phyloP scores from a whole-genome alignment of 1,284 basidiomycete genomes.

The Trametes versicolor region DNA sequence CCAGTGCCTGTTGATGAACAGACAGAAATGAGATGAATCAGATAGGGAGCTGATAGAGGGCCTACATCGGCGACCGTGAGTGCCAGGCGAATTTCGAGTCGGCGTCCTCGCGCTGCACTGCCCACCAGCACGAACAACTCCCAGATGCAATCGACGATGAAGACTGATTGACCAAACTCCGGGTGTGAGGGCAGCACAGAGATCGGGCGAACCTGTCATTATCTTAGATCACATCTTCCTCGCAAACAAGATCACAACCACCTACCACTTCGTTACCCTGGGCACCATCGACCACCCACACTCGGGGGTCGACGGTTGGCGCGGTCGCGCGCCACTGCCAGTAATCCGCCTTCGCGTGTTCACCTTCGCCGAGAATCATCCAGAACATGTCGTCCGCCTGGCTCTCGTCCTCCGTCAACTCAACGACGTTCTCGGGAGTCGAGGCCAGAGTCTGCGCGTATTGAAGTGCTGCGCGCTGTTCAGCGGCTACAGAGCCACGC shows the following conservation, averaged over 20 bases:
- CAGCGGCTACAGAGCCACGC: conserved; percentile 64
- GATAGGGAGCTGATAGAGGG: not conserved
- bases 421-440: conserved; percentile 53
- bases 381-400: conserved; percentile 82
- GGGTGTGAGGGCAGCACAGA: conserved; percentile 40
- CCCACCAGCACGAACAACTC: conserved; percentile 84
- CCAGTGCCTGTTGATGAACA: conserved; percentile 57
- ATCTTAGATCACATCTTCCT: conserved; percentile 11
- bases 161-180: conserved; percentile 54
- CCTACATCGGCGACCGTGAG: conserved; percentile 65
- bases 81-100: conserved; percentile 68
- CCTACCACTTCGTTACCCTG: conserved; percentile 53
- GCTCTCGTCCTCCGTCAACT: conserved; percentile 69
- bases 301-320: conserved; percentile 48
- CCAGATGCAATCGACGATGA: conserved; percentile 77
- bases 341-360: conserved; percentile 79
- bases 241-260: conserved; percentile 12
- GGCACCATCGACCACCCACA: conserved; percentile 64
- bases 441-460: conserved; percentile 64
- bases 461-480: conserved; percentile 65
- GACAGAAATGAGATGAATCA: conserved; percentile 7
- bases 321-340: conserved; percentile 72
- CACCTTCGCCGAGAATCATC: conserved; percentile 79
- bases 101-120: conserved; percentile 63
- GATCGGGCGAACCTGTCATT: conserved; percentile 44